Conservation (phyloP, 1,139 yeast species). For the Geotrichum reessii region DNA sequence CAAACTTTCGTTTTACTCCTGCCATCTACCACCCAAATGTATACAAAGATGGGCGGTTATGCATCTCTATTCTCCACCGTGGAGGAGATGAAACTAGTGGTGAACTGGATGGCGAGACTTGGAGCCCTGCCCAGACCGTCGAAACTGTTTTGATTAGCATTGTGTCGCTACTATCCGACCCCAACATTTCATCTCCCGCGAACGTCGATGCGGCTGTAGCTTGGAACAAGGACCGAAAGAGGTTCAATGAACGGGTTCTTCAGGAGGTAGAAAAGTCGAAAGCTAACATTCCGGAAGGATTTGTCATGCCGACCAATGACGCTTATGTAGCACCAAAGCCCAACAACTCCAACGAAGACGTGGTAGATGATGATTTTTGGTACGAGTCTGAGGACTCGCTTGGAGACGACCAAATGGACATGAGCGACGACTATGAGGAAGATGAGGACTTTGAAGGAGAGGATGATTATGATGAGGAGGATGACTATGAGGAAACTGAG, state of each 20-base stretch:
- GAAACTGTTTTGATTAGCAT: conserved; percentile 86
- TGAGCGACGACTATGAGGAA: conserved; percentile 23
- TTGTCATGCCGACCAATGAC: conserved; percentile 61
- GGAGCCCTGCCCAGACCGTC: conserved; percentile 96
- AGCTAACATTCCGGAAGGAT: conserved; percentile 79
- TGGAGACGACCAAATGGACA: conserved; percentile 40
- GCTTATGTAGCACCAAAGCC: conserved; percentile 52
- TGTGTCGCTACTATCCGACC: conserved; percentile 85
- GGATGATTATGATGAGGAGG: neutral
- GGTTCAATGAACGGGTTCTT: conserved; percentile 69
- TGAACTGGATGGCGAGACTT: conserved; percentile 77
- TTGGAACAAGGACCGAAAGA: conserved; percentile 77
- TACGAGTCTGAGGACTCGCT: conserved; percentile 67
- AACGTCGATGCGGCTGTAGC: conserved; percentile 95
- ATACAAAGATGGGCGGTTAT: conserved; percentile 84
- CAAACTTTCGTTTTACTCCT: conserved; percentile 88
- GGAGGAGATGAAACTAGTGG: conserved; percentile 85
- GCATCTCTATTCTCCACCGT: conserved; percentile 87
- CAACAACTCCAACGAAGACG: conserved; percentile 49
- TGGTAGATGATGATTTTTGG: conserved; percentile 83
- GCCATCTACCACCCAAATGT: conserved; percentile 94
- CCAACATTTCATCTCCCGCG: conserved; percentile 89
- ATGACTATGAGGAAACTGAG: neutral
- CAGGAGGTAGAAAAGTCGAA: conserved; percentile 81
- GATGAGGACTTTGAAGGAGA: conserved; percentile 8